These are phyloP conservation scores for Postia placenta DNA, from an alignment of 768 basidiomycete genomes.

Conservation along the genomic window DNA sequence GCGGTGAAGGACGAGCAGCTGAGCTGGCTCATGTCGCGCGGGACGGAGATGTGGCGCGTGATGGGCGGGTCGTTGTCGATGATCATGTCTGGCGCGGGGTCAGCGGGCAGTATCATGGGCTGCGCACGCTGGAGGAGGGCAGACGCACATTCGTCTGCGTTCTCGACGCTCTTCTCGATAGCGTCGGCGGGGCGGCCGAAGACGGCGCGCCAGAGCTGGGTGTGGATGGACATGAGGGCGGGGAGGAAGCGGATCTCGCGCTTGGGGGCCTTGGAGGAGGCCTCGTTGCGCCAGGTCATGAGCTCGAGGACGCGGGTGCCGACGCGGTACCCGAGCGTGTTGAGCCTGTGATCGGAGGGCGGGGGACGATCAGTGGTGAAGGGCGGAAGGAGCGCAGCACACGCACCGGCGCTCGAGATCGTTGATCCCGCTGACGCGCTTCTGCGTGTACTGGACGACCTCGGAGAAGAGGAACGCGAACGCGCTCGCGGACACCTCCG, in stretches of 20 bases:
- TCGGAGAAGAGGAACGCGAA: conserved; percentile 92
- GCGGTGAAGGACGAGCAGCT: conserved; percentile 98
- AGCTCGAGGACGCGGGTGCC: conserved; percentile 85
- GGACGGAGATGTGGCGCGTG: conserved; percentile 89
- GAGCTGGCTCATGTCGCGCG: conserved; percentile 87
- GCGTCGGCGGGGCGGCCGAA: conserved; percentile 94
- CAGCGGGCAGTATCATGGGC: neutral
- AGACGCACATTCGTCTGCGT: conserved; percentile 86
- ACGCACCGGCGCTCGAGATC: conserved; percentile 88
- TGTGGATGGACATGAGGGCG: conserved; percentile 89
- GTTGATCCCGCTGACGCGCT: conserved; percentile 88
- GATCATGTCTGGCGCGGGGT: conserved; percentile 74
- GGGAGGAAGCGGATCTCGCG: conserved; percentile 88
- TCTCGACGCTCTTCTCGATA: conserved; percentile 93
- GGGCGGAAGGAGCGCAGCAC: neutral
- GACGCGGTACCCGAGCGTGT: conserved; percentile 89
- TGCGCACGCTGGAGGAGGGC: neutral
- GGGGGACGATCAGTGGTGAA: neutral
- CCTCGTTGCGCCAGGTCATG: conserved; percentile 75
- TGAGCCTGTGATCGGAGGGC: conserved; percentile 77
- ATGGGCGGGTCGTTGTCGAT: conserved; percentile 93
- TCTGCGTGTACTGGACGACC: conserved; percentile 93
- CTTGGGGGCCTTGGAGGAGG: conserved; percentile 81
- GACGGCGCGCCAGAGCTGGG: conserved; percentile 90
- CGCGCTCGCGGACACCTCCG: conserved; percentile 79